Evolutionary conservation across 805 yeast genomes (phyloP), one percentile per base, ranked within the genome.

Genomic region (Pichia californica): DNA sequence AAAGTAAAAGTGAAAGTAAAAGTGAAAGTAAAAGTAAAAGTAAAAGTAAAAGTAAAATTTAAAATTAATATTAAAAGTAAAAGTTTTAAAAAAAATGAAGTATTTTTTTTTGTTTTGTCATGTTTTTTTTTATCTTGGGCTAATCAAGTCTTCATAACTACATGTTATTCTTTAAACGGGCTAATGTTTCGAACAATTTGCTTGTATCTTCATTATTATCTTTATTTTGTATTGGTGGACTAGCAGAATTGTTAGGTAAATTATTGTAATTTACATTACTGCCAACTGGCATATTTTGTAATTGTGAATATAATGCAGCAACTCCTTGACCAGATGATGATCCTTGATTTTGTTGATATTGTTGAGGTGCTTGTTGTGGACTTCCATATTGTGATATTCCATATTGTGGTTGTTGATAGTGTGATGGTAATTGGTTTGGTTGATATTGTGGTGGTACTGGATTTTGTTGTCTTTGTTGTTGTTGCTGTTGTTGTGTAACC

Each of bases 161-260:
- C 60, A 52, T 66, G 55, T 62, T 64, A 45, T 64, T 63, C 49
- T 62, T 61, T 32, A 64, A 52, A 49, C 69, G 59, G 18, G 68
- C 67, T 38, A 64, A 52, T 31, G 69, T 64, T 31, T 64, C 68
- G 40, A 62, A 58, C 11, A 64, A 47, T 57, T 58, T 59, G 52
- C 56, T 52, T 47, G 72, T 48, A 45, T 60, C 57, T 38, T 58
- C 63, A 7, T 31, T 11, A 8, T 31, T 33, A 14, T 33, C 36
- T 23, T 27, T 19, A 23, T 19, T 15, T 18, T 14, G 9, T 9
- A n/a, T 7, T 18, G 36, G 23, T 14, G 13, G 15, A 15, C 43
- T 18, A 38, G 43, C 29, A 38, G 44, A 7, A 36, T 34, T 43
- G 16, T 23, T 29, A 23, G 11, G 16, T 26, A 20, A 14, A 16